Evolutionary conservation across 2,329 filamentous ascomycete genomes (phyloP).

Genomic region (Fusarium poae): DNA sequence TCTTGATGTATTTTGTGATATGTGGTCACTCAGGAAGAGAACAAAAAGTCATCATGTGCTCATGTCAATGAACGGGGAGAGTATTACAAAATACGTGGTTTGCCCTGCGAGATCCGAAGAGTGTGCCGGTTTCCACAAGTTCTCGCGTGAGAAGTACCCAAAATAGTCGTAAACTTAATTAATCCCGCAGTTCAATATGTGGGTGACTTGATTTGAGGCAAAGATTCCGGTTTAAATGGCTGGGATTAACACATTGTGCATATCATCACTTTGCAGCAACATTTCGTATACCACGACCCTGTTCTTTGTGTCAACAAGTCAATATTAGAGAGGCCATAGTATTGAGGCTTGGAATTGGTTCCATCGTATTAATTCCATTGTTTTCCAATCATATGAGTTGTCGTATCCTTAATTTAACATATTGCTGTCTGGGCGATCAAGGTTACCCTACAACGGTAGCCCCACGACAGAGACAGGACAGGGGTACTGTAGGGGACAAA

Average conservation of each 20-base stretch:
- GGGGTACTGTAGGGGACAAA: slow-evolving; percentile 8
- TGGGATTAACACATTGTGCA: slow-evolving; percentile 28
- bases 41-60: no score
- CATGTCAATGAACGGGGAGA: slow-evolving; percentile 7
- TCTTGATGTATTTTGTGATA: neutral
- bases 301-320: neutral
- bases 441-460: slow-evolving; percentile 28
- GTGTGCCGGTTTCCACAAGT: slow-evolving; percentile 12
- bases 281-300: neutral
- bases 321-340: no score
- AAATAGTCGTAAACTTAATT: slow-evolving; percentile 20
- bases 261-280: neutral
- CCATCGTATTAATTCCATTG: neutral
- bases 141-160: slow-evolving; percentile 24
- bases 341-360: neutral
- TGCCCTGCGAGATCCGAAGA: slow-evolving; percentile 42
- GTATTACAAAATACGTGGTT: neutral
- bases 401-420: neutral
- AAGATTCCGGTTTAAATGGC: neutral
- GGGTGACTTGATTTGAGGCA: neutral
- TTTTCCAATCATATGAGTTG: neutral
- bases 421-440: neutral
- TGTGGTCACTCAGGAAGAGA: neutral
- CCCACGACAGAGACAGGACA: neutral
- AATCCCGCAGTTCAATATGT: slow-evolving; percentile 43